These are phyloP conservation scores for Gentiana dahurica DNA, from an alignment of 257 asterid species.

Conservation along the genomic window DNA sequence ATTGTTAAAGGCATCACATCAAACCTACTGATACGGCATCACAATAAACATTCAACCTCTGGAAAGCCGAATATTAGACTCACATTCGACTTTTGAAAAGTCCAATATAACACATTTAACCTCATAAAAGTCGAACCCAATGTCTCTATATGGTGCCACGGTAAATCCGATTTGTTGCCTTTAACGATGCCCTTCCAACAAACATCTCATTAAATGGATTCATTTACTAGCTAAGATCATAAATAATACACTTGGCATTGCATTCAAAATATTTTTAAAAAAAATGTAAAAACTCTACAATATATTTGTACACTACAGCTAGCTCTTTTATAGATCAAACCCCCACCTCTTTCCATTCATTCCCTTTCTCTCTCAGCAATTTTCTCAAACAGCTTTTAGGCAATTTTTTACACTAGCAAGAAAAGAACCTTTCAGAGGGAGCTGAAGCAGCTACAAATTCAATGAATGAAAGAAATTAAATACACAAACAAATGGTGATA, in stretches of 20 bases:
- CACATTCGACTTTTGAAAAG: too few relatives aligned
- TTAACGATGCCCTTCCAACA: background rate
- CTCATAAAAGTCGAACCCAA: too few relatives aligned
- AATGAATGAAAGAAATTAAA: slow-evolving; percentile 28
- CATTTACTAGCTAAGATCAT: background rate
- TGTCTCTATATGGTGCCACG: background rate
- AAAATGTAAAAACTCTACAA: background rate
- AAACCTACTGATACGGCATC: too few relatives aligned
- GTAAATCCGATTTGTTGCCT: background rate
- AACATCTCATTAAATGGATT: background rate
- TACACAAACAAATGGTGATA: slow-evolving; percentile 9
- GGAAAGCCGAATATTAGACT: too few relatives aligned
- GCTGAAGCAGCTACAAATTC: slow-evolving; percentile 1
- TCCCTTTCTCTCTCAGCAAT: background rate
- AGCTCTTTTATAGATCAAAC: too few relatives aligned
- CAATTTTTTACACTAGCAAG: background rate
- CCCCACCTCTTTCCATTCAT: too few relatives aligned
- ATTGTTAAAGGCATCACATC: too few relatives aligned
- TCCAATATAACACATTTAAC: too few relatives aligned
- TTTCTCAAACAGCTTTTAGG: background rate
- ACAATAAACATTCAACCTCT: too few relatives aligned
- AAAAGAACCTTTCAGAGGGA: too few relatives aligned
- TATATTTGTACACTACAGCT: background rate
- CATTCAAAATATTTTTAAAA: too few relatives aligned
- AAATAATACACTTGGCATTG: too few relatives aligned